A percentile compares a stretch with the other conserved stretches of the same genome.
Conservation (phyloP, 768 basidiomycete genomes). For the Tubosaeta sp. region DNA sequence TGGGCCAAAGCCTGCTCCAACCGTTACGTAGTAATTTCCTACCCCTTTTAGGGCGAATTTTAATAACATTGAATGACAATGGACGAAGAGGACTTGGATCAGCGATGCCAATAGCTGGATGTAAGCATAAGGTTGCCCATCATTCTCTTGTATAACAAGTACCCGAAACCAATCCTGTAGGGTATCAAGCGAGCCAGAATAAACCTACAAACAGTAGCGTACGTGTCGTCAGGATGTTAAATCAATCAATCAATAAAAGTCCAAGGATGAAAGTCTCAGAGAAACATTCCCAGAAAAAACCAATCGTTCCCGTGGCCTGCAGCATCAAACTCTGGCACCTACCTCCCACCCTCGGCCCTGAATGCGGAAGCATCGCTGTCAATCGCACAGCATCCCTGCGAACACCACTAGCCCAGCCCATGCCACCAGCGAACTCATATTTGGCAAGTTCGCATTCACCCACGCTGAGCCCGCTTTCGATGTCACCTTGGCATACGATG, state of each 20-base stretch:
- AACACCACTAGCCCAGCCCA: slow-evolving; percentile 15
- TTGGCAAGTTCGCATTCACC: slow-evolving; percentile 5
- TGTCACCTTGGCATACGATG: slow-evolving; percentile 36
- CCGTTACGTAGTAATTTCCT: slow-evolving; percentile 10
- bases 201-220: background rate
- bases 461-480: slow-evolving; percentile 10
- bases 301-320: background rate
- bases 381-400: slow-evolving; percentile 8
- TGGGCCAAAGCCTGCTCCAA: background rate
- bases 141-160: background rate
- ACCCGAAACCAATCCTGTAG: background rate
- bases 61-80: too few relatives aligned
- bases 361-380: slow-evolving; percentile 1
- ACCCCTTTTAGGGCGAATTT: slow-evolving; percentile 11
- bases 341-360: background rate
- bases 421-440: background rate
- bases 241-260: background rate
- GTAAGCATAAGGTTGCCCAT: background rate
- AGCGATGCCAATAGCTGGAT: background rate
- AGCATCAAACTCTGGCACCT: background rate
- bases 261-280: background rate
- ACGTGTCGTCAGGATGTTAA: background rate
- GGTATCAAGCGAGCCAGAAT: background rate
- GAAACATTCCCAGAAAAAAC: background rate
- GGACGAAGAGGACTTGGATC: background rate